Conservation (phyloP, 2,329 filamentous ascomycete species). For the Rutstroemia sydowiana region DNA sequence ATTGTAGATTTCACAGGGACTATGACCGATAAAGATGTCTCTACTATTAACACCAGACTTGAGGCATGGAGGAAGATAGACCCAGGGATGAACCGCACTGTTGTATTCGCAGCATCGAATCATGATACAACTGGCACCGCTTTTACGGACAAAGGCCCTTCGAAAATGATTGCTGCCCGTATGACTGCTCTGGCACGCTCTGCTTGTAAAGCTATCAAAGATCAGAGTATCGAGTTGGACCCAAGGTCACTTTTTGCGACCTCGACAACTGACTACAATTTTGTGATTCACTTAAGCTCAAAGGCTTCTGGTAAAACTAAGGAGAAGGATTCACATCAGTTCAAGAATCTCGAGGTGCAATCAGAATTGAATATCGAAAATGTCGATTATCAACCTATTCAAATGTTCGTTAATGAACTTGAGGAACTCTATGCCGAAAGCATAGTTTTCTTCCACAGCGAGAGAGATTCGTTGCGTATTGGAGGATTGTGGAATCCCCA, state of each 20-base stretch:
- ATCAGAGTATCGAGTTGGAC: slow-evolving; percentile 45
- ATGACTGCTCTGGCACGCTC: slow-evolving; percentile 77
- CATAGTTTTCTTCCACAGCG: slow-evolving; percentile 74
- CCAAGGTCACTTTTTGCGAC: slow-evolving; percentile 62
- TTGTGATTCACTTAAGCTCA: slow-evolving; percentile 61
- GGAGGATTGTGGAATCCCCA: slow-evolving; percentile 60
- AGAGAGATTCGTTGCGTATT: slow-evolving; percentile 47
- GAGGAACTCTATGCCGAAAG: slow-evolving; percentile 57
- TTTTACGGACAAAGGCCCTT: slow-evolving; percentile 69
- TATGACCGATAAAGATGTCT: slow-evolving; percentile 53
- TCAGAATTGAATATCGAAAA: slow-evolving; percentile 36
- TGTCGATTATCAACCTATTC: slow-evolving; percentile 52
- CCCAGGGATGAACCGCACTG: slow-evolving; percentile 75
- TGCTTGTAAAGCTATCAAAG: slow-evolving; percentile 55
- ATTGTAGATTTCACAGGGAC: slow-evolving; percentile 68
- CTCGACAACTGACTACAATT: slow-evolving; percentile 71
- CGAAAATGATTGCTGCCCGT: slow-evolving; percentile 75
- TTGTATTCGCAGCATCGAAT: slow-evolving; percentile 74
- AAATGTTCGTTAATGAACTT: slow-evolving; percentile 61
- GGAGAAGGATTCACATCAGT: slow-evolving; percentile 41
- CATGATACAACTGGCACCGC: slow-evolving; percentile 70
- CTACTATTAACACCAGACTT: slow-evolving; percentile 62
- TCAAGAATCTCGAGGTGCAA: slow-evolving; percentile 72
- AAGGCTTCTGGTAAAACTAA: slow-evolving; percentile 29
- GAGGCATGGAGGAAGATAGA: slow-evolving; percentile 83